Evolutionary conservation across 495 filamentous ascomycete genomes (phyloP).

Genomic region (Letharia lupina): DNA sequence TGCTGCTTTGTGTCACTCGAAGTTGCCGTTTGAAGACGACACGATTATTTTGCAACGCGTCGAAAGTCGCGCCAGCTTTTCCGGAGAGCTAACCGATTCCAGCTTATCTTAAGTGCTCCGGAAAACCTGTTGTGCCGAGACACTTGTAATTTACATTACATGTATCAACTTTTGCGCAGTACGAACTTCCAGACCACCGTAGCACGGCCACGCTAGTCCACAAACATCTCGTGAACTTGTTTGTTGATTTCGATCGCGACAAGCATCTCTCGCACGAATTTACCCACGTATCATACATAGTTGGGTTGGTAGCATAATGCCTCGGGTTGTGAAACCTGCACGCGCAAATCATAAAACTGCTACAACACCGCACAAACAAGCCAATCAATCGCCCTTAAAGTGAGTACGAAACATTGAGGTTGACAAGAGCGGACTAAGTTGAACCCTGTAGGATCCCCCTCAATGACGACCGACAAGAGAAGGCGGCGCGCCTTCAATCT

Average conservation of each 20-base stretch:
- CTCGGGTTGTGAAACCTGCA: constrained; percentile 58
- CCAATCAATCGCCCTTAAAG: constrained; percentile 57
- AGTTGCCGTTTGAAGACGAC: neutral
- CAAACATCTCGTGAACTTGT: neutral
- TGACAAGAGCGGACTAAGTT: constrained; percentile 16
- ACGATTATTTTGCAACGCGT: neutral
- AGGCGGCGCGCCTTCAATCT: constrained; percentile 77
- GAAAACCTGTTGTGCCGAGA: neutral
- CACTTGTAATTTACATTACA: neutral
- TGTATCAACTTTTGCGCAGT: neutral
- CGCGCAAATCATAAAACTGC: constrained; percentile 42
- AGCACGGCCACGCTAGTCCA: neutral
- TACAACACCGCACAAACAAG: constrained; percentile 50
- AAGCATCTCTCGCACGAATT: neutral
- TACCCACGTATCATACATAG: neutral
- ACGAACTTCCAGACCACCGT: neutral
- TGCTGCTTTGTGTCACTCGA: constrained; percentile 17
- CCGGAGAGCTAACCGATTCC: neutral
- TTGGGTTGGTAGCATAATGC: constrained; percentile 44
- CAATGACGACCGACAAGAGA: constrained; percentile 91
- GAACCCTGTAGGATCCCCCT: constrained; percentile 60
- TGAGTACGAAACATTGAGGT: constrained; percentile 36
- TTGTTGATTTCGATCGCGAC: constrained; percentile 4
- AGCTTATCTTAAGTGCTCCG: neutral
- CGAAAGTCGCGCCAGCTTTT: neutral